Conservation (phyloP, 805 yeast genomes). For the Cyberlindnera maclurae region DNA sequence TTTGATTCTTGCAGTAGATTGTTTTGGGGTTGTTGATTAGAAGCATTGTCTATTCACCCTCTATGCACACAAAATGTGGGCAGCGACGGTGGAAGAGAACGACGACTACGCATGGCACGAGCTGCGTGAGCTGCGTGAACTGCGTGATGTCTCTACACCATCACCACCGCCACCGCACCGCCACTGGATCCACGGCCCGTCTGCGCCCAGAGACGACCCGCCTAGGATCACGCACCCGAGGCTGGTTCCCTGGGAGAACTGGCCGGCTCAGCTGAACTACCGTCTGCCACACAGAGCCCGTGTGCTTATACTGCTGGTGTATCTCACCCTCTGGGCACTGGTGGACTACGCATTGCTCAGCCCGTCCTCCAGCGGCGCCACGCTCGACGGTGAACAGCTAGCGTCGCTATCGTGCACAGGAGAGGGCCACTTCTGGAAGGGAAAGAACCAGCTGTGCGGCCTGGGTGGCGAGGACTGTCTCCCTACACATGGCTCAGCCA, state of each 20-base stretch:
- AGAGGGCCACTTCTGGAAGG: slow-evolving; percentile 54
- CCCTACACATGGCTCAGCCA: slow-evolving; percentile 39
- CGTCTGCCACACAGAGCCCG: slow-evolving; percentile 3
- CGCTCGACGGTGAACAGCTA: slow-evolving; percentile 9
- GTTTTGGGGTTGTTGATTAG: too few relatives aligned
- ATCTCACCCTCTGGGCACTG: slow-evolving; percentile 11
- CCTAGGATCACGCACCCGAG: slow-evolving; percentile 29
- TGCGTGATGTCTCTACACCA: too few relatives aligned
- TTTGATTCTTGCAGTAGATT: too few relatives aligned
- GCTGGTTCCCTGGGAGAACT: slow-evolving; percentile 29
- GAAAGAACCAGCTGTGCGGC: slow-evolving; percentile 75
- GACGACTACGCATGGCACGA: too few relatives aligned
- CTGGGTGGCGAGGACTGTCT: slow-evolving; percentile 54
- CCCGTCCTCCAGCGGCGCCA: slow-evolving; percentile 9
- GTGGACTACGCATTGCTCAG: slow-evolving; percentile 7
- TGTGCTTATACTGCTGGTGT: slow-evolving; percentile 1
- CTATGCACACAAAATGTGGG: too few relatives aligned
- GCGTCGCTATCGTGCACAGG: slow-evolving; percentile 41
- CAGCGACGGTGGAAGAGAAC: too few relatives aligned
- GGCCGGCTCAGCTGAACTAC: slow-evolving; percentile 33
- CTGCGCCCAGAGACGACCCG: slow-evolving; percentile 37
- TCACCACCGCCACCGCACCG: too few relatives aligned
- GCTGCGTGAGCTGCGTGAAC: too few relatives aligned
- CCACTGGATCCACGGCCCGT: slow-evolving; percentile 37
- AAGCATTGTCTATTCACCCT: too few relatives aligned